Conservation (phyloP, 768 basidiomycete species). For the Lactifluus pinguis region DNA sequence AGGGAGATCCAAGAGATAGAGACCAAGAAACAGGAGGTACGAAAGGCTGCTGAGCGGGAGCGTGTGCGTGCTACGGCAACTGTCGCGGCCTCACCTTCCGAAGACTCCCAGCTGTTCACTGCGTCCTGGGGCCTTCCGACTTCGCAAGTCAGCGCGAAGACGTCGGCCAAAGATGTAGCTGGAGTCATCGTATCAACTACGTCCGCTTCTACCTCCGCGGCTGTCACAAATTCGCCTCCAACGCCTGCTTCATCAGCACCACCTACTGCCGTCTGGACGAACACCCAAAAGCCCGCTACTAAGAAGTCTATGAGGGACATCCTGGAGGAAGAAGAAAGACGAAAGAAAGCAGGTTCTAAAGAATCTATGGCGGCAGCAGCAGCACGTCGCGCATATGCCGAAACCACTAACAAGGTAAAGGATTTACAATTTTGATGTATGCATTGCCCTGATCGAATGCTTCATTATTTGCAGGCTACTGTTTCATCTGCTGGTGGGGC, state of each 20-base stretch:
- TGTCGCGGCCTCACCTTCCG: conserved; percentile 32
- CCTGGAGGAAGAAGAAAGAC: conserved; percentile 90
- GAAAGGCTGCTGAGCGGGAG: conserved; percentile 67
- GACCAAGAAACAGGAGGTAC: conserved; percentile 65
- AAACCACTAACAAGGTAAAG: conserved; percentile 63
- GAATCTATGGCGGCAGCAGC: conserved; percentile 39
- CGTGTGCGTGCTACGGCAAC: conserved; percentile 51
- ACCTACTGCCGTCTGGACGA: conserved; percentile 64
- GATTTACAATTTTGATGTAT: background rate
- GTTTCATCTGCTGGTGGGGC: conserved; percentile 36
- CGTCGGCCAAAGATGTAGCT: conserved; percentile 26
- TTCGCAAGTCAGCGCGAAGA: conserved; percentile 54
- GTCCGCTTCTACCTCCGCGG: conserved; percentile 26
- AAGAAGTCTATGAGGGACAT: conserved; percentile 99
- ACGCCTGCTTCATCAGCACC: conserved; percentile 22
- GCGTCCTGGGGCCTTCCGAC: conserved; percentile 82
- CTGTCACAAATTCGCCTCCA: conserved; percentile 23
- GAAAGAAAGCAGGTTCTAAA: conserved; percentile 55
- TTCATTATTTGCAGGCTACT: conserved; percentile 16
- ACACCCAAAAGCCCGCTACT: conserved; percentile 40
- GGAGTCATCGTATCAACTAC: conserved; percentile 37
- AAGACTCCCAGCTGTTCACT: conserved; percentile 54
- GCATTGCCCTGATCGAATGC: background rate
- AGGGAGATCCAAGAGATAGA: conserved; percentile 96
- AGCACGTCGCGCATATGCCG: conserved; percentile 68